Percentiles rank a stretch among this genome's conserved stretches.
These are phyloP conservation scores for Fraxinus quadrangulata DNA, from an alignment of 257 asterid genomes.

Conservation along the genomic window DNA sequence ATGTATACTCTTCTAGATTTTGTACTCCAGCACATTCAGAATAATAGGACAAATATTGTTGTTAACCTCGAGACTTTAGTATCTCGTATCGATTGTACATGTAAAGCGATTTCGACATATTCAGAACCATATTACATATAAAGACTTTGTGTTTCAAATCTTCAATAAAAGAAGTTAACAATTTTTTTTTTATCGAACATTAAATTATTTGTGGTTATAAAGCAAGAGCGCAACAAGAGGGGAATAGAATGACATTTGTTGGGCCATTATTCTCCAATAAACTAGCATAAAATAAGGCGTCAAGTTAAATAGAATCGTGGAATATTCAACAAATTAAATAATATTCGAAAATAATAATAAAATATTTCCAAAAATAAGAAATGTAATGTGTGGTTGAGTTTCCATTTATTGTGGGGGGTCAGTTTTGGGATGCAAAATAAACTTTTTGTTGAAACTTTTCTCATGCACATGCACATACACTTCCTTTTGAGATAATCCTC, in stretches of 20 bases:
- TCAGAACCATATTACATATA: too few relatives aligned
- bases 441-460: not conserved
- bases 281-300: not conserved
- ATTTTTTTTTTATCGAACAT: too few relatives aligned
- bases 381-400: not conserved
- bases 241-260: not conserved
- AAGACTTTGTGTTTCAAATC: too few relatives aligned
- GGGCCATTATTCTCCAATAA: not conserved
- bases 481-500: slow-evolving; percentile 44
- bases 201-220: not conserved
- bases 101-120: too few relatives aligned
- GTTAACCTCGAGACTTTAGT: too few relatives aligned
- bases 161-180: too few relatives aligned
- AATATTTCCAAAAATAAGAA: not conserved
- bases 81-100: too few relatives aligned
- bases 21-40: too few relatives aligned
- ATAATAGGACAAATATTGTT: too few relatives aligned
- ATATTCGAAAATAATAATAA: not conserved
- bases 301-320: not conserved
- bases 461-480: slow-evolving; percentile 37
- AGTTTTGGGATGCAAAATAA: not conserved
- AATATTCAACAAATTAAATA: not conserved
- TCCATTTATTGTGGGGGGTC: not conserved
- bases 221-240: not conserved
- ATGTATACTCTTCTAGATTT: too few relatives aligned